A percentile compares a stretch with the other conserved stretches of the same genome.
Conservation (phyloP, 169 alveolate genomes). For the Plasmodium chabaudi region DNA sequence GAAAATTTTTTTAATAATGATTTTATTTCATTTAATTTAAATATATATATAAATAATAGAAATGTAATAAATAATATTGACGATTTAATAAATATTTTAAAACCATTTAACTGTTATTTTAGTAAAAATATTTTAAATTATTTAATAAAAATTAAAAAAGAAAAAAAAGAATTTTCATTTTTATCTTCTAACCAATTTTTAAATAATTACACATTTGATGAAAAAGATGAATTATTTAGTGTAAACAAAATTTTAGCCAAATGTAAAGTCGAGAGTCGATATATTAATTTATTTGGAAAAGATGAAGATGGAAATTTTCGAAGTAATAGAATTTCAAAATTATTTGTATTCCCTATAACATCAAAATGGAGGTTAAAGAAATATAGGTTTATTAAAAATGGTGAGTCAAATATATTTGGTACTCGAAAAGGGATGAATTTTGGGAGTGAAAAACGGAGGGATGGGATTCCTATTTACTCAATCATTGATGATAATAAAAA, state of each 20-base stretch:
- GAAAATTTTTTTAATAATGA: slow-evolving; percentile 14
- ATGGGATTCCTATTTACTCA: slow-evolving; percentile 1
- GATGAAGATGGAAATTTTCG: neutral
- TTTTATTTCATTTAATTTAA: slow-evolving; percentile 57
- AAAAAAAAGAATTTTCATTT: slow-evolving; percentile 6
- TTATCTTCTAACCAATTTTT: slow-evolving; percentile 25
- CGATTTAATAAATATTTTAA: slow-evolving; percentile 2
- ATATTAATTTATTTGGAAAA: slow-evolving; percentile 5
- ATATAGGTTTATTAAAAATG: neutral
- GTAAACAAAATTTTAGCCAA: slow-evolving; percentile 23
- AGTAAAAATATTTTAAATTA: slow-evolving; percentile 21
- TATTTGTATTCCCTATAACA: slow-evolving; percentile 9
- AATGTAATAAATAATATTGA: slow-evolving; percentile 49
- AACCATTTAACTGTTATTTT: slow-evolving; percentile 10
- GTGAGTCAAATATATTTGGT: neutral
- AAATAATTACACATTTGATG: slow-evolving; percentile 23
- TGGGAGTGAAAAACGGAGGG: neutral
- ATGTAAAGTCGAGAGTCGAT: slow-evolving; percentile 30
- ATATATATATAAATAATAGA: slow-evolving; percentile 47
- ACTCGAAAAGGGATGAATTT: neutral
- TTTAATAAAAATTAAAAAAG: slow-evolving; percentile 11
- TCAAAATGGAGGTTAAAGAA: too few species aligned
- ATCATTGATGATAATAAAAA: neutral
- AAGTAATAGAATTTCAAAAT: slow-evolving; percentile 14
- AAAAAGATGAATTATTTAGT: slow-evolving; percentile 41